Percentiles rank a stretch among this genome's conserved stretches.
phyloP scores from a whole-genome alignment of 176 grass and related monocot species.

The Carex scoparia region DNA sequence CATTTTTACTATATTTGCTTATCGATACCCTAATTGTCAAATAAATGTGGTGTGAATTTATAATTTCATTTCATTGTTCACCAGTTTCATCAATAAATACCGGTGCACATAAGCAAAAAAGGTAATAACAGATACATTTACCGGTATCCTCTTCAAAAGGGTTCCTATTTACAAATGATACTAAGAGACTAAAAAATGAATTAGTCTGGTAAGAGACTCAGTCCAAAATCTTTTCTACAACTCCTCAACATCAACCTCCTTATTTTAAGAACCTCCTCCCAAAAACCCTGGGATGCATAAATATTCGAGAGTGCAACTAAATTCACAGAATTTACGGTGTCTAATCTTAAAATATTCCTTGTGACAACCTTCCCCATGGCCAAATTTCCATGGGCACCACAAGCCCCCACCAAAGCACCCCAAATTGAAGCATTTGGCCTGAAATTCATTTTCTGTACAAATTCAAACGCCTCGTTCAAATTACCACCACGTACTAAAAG shows the following conservation, averaged over 20 bases:
- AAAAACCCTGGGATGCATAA: constrained; percentile 56
- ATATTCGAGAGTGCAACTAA: constrained; percentile 74
- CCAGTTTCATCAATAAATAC: neutral
- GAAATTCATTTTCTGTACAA: constrained; percentile 40
- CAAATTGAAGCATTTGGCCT: constrained; percentile 53
- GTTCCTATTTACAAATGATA: neutral
- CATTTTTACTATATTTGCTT: neutral
- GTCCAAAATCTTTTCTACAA: neutral
- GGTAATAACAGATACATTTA: neutral
- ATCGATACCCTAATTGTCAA: neutral
- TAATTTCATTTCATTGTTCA: neutral
- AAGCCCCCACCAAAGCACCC: constrained; percentile 73
- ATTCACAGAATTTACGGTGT: constrained; percentile 49
- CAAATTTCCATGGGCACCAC: constrained; percentile 50
- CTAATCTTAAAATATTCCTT: constrained; percentile 41
- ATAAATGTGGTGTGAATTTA: neutral
- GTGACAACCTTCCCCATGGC: constrained; percentile 52
- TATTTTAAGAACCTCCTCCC: constrained; percentile 55
- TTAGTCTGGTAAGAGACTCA: neutral
- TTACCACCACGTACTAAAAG: constrained; percentile 70
- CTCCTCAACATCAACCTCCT: constrained; percentile 41
- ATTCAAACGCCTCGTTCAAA: constrained; percentile 62
- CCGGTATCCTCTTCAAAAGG: neutral
- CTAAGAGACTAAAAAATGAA: neutral
- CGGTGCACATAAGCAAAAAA: neutral